phyloP scores from a whole-genome alignment of 108 stramenopile genomes.

The Stephanodiscus minutulus region DNA sequence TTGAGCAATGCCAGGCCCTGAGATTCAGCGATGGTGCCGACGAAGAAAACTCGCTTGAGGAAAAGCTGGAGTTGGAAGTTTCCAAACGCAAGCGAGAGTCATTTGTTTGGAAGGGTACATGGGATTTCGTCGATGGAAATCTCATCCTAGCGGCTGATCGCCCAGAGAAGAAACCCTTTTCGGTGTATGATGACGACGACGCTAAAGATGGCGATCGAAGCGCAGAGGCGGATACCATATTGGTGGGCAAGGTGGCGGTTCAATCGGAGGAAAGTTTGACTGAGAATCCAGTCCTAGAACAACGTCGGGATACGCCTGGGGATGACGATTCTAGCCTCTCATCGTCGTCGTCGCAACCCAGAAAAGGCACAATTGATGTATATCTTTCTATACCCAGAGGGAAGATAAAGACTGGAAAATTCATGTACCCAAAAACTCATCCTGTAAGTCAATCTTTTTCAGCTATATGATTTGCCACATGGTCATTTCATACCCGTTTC shows the following conservation, averaged over 20 bases:
- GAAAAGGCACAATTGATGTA: conserved; percentile 49
- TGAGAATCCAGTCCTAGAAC: conserved; percentile 56
- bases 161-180: conserved; percentile 51
- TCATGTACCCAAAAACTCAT: conserved; percentile 78
- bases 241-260: conserved; percentile 71
- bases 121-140: conserved; percentile 78
- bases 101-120: conserved; percentile 66
- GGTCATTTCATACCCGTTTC: not conserved
- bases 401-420: conserved; percentile 71
- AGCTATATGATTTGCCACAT: not conserved
- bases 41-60: conserved; percentile 27
- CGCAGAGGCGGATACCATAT: conserved; percentile 60
- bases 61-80: conserved; percentile 36
- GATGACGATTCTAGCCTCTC: conserved; percentile 1
- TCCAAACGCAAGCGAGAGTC: conserved; percentile 33
- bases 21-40: conserved; percentile 34
- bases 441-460: conserved; percentile 27
- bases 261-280: conserved; percentile 48
- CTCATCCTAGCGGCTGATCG: conserved; percentile 83
- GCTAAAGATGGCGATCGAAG: conserved; percentile 11
- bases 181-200: conserved; percentile 16
- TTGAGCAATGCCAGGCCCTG: conserved; percentile 62
- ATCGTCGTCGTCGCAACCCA: conserved; percentile 6
- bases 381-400: conserved; percentile 80
- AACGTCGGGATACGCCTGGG: conserved; percentile 21